Percentiles rank a stretch among this genome's conserved stretches.
Conservation (phyloP, 2,329 filamentous ascomycete genomes). For the Aspergillus ibericus region DNA sequence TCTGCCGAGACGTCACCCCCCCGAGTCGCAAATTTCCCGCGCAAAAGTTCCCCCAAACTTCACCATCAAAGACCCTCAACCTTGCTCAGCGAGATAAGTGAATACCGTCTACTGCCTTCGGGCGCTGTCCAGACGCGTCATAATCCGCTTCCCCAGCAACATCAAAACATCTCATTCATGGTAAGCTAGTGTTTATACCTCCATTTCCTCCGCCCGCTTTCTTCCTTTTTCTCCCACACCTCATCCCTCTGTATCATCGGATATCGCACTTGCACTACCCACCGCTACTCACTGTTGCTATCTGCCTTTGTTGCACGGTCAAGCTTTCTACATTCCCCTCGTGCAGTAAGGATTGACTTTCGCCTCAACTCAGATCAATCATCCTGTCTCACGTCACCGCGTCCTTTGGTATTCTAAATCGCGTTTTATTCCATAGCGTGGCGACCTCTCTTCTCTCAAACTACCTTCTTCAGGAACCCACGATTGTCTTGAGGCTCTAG, state of each 20-base stretch:
- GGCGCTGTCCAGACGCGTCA: conserved; percentile 5
- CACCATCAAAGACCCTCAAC: conserved; percentile 4
- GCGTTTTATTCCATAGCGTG: background rate
- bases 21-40: conserved; percentile 18
- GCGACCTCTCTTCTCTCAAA: background rate
- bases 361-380: background rate
- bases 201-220: conserved; percentile 2
- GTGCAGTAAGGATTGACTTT: background rate
- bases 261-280: background rate
- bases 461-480: background rate
- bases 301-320: background rate
- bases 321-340: too few species aligned
- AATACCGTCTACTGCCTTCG: conserved; percentile 7
- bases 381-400: background rate
- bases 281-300: background rate
- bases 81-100: conserved; percentile 12
- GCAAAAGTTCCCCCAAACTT: conserved; percentile 4
- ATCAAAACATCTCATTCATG: background rate
- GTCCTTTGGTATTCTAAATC: background rate
- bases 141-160: conserved; percentile 4
- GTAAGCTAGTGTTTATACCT: conserved; percentile 4
- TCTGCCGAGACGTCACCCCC: conserved; percentile 19
- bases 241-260: background rate
- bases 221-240: conserved; percentile 6
- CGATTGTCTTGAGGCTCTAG: too few species aligned